A percentile compares a stretch with the other conserved stretches of the same genome.
These are phyloP conservation scores for Debaryomyces maramus DNA, from an alignment of 805 yeast species.

Conservation along the genomic window DNA sequence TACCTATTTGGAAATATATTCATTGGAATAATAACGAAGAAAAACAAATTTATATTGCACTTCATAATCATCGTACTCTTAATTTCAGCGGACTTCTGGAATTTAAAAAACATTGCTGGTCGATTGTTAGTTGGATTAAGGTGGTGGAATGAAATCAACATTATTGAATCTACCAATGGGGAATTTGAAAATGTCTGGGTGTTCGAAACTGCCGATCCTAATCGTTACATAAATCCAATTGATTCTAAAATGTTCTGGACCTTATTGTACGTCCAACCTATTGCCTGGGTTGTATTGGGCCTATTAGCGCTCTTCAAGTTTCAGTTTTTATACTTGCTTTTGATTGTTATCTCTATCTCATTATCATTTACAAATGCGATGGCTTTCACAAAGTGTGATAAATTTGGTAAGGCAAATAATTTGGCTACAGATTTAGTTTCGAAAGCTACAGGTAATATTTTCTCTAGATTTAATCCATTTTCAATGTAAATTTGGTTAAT, in stretches of 20 bases:
- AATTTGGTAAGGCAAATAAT: slow-evolving; percentile 80
- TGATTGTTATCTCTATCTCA: slow-evolving; percentile 66
- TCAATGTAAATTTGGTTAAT: slow-evolving; percentile 6
- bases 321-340: slow-evolving; percentile 62
- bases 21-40: slow-evolving; percentile 42
- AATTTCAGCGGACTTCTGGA: slow-evolving; percentile 91
- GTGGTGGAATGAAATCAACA: slow-evolving; percentile 88
- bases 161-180: slow-evolving; percentile 50
- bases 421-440: slow-evolving; percentile 60
- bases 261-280: slow-evolving; percentile 72
- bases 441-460: slow-evolving; percentile 46
- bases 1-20: slow-evolving; percentile 73
- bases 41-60: slow-evolving; percentile 62
- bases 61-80: slow-evolving; percentile 77
- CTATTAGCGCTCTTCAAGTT: slow-evolving; percentile 76
- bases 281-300: slow-evolving; percentile 72
- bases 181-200: slow-evolving; percentile 73
- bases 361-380: slow-evolving; percentile 79
- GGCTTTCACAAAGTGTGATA: slow-evolving; percentile 91
- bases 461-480: slow-evolving; percentile 50
- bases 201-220: slow-evolving; percentile 79
- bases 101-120: slow-evolving; percentile 87
- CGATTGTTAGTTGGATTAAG: slow-evolving; percentile 85
- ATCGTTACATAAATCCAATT: slow-evolving; percentile 77
- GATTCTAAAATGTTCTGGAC: slow-evolving; percentile 90